Evolutionary conservation across 2,329 filamentous ascomycete species (phyloP).

Genomic region (Alternaria atra): DNA sequence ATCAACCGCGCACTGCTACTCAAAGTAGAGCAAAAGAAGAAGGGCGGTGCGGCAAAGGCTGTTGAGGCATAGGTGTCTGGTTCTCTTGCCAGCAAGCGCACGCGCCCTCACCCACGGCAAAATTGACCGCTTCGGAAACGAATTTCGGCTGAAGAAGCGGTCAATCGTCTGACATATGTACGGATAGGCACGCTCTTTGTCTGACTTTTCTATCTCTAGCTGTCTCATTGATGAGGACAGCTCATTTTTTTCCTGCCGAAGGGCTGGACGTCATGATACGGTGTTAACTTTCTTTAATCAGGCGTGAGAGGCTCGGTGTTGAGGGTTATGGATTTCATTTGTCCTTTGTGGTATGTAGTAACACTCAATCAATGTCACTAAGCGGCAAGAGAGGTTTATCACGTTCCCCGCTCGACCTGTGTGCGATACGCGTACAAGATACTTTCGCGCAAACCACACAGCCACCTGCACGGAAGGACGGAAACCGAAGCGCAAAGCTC

Average conservation of each 20-base stretch:
- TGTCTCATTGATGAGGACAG: conserved; percentile 14
- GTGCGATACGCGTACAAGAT: background rate
- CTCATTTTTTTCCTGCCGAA: conserved; percentile 16
- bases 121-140: background rate
- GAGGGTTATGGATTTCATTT: conserved; percentile 28
- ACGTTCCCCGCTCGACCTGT: background rate
- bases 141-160: background rate
- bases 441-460: background rate
- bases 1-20: conserved; percentile 97
- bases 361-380: conserved; percentile 22
- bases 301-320: conserved; percentile 40
- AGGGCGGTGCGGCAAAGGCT: conserved; percentile 78
- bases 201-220: conserved; percentile 26
- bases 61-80: conserved; percentile 34
- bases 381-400: conserved; percentile 6
- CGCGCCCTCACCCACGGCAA: conserved; percentile 6
- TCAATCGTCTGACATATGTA: background rate
- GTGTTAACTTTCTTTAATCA: conserved; percentile 33
- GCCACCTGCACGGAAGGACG: background rate
- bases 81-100: conserved; percentile 5
- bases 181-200: conserved; percentile 29
- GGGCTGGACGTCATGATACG: conserved; percentile 26
- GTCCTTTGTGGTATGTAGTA: conserved; percentile 39
- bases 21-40: conserved; percentile 98
- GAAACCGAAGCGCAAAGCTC: background rate